A percentile compares a stretch with the other conserved stretches of the same genome.
Conservation (phyloP, 2,329 filamentous ascomycete genomes). For the Nannizziopsis arthrosporioides region DNA sequence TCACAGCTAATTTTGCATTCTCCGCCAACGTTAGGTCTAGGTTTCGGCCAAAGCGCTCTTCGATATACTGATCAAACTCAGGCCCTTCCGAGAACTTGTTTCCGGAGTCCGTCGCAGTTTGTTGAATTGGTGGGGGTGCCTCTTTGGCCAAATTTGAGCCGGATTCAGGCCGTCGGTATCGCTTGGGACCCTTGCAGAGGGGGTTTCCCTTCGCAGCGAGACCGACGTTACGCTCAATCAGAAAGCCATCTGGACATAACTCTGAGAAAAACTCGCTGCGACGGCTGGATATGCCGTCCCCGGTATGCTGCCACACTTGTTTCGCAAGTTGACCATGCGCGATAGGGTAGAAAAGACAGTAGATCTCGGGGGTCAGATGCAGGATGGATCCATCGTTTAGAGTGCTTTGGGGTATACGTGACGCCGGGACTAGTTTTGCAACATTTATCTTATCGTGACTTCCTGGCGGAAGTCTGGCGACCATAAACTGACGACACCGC, state of each 20-base stretch:
- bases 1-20: conserved; percentile 75
- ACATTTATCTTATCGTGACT: conserved; percentile 43
- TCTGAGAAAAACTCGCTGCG: conserved; percentile 79
- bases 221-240: conserved; percentile 40
- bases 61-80: conserved; percentile 71
- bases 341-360: conserved; percentile 58
- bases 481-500: conserved; percentile 64
- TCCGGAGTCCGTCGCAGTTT: not conserved
- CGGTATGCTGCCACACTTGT: conserved; percentile 93
- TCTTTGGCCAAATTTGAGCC: conserved; percentile 28
- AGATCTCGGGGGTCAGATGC: conserved; percentile 46
- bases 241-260: conserved; percentile 57
- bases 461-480: conserved; percentile 25
- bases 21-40: conserved; percentile 66
- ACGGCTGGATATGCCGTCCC: conserved; percentile 82
- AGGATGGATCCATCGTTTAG: conserved; percentile 38
- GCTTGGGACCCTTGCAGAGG: conserved; percentile 57
- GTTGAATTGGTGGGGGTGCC: conserved; percentile 26
- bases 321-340: conserved; percentile 65
- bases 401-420: conserved; percentile 53
- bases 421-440: conserved; percentile 42
- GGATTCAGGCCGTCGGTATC: conserved; percentile 59
- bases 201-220: conserved; percentile 14
- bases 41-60: conserved; percentile 89
- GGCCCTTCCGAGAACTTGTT: conserved; percentile 35